Conservation (phyloP, 352 stramenopile species). For the Phytophthora agathidicida region DNA sequence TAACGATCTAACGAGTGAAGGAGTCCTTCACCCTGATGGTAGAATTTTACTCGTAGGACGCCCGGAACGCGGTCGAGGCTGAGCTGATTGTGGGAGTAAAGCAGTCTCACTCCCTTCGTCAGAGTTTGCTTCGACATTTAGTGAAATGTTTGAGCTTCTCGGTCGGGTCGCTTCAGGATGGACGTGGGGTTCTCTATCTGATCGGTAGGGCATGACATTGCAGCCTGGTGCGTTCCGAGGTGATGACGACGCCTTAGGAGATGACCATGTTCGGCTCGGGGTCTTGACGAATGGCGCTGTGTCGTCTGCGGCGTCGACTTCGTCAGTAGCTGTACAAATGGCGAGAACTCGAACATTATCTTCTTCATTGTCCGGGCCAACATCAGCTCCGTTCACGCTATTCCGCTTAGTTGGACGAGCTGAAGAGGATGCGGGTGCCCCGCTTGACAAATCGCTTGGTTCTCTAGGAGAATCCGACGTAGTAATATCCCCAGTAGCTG, state of each 20-base stretch:
- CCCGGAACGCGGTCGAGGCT: slow-evolving; percentile 26
- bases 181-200: slow-evolving; percentile 19
- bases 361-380: slow-evolving; percentile 6
- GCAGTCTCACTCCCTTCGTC: slow-evolving; percentile 26
- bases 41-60: slow-evolving; percentile 45
- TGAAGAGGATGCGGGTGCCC: not conserved
- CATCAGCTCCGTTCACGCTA: not conserved
- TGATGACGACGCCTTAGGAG: slow-evolving; percentile 6
- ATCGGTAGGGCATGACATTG: slow-evolving; percentile 32
- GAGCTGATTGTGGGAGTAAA: slow-evolving; percentile 10
- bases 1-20: slow-evolving; percentile 22
- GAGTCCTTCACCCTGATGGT: slow-evolving; percentile 38
- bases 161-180: not conserved
- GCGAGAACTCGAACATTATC: slow-evolving; percentile 18
- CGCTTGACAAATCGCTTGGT: not conserved
- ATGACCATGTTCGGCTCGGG: slow-evolving; percentile 17
- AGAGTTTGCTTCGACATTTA: slow-evolving; percentile 10
- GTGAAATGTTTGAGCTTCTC: slow-evolving; percentile 5
- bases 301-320: not conserved
- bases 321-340: slow-evolving; percentile 7
- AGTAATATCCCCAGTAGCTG: not conserved
- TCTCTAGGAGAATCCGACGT: not conserved
- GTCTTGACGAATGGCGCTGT: slow-evolving; percentile 3
- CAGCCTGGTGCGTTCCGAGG: slow-evolving; percentile 3
- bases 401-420: not conserved